These are phyloP conservation scores for Pseudogymnoascus sp. DNA, from an alignment of 2,329 filamentous ascomycete species.

Conservation along the genomic window DNA sequence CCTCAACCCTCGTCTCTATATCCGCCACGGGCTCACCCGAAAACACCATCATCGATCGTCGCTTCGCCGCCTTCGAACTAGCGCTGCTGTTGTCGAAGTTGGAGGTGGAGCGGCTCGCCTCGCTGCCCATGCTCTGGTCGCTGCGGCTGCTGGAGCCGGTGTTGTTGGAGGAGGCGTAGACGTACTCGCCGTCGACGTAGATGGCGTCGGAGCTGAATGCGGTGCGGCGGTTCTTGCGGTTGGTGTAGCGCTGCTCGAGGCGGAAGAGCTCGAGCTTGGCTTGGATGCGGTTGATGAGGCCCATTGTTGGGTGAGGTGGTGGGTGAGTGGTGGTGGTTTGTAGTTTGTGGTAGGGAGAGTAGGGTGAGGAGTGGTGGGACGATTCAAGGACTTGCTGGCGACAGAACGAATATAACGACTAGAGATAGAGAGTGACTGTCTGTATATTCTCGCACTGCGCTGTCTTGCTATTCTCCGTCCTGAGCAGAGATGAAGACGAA, in stretches of 20 bases:
- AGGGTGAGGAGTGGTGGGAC: not conserved
- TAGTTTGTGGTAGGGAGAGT: not conserved
- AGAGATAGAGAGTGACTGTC: not conserved
- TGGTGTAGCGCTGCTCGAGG: slow-evolving; percentile 90
- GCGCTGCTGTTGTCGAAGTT: not conserved
- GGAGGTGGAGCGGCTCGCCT: not conserved
- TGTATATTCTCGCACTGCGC: not conserved
- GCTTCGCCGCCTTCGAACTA: not conserved
- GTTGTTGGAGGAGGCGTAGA: slow-evolving; percentile 56
- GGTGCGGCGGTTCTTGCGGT: slow-evolving; percentile 74
- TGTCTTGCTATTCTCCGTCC: not conserved
- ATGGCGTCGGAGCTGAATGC: slow-evolving; percentile 83
- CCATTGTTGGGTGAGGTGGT: slow-evolving; percentile 10
- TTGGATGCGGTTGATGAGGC: slow-evolving; percentile 50
- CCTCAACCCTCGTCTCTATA: not conserved
- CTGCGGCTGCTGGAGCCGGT: slow-evolving; percentile 8
- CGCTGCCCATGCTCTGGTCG: slow-evolving; percentile 1
- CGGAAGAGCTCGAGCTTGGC: slow-evolving; percentile 82
- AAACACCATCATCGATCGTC: not conserved
- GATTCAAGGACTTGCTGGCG: not conserved
- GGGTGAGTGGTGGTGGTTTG: not conserved
- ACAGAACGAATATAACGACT: not conserved
- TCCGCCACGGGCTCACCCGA: not conserved
- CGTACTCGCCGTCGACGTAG: slow-evolving; percentile 93
- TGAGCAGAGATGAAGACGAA: not conserved